phyloP scores from a whole-genome alignment of 257 asterid species.

The Anisodus tanguticus region DNA sequence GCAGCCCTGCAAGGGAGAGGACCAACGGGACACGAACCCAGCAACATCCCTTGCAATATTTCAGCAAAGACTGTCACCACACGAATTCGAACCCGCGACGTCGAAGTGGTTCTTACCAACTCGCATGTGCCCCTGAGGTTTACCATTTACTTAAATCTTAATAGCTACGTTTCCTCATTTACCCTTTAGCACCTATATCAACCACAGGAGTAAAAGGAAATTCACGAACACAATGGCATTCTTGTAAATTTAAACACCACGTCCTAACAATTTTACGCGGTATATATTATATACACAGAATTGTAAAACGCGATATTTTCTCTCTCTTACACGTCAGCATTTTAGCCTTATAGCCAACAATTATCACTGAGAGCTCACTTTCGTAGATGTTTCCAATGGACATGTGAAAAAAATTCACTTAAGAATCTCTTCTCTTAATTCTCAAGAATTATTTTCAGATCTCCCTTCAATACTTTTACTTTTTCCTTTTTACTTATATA shows the following conservation, averaged over 20 bases:
- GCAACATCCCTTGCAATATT: no score
- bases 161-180: constrained; percentile 43
- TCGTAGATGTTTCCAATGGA: constrained; percentile 30
- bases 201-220: background rate
- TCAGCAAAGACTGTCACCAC: no score
- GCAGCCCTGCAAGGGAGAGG: no score
- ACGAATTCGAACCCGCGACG: no score
- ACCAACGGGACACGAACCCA: no score
- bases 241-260: background rate
- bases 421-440: constrained; percentile 12
- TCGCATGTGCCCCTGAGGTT: no score
- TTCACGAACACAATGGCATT: background rate
- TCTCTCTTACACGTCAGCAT: constrained; percentile 22
- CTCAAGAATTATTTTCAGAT: background rate
- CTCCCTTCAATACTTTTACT: constrained; percentile 27
- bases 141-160: constrained; percentile 38
- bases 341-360: background rate
- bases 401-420: background rate
- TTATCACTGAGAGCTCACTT: background rate
- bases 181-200: background rate
- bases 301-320: constrained; percentile 47
- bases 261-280: constrained; percentile 48
- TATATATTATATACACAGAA: constrained; percentile 48
- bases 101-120: no score
- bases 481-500: constrained; percentile 2